A percentile compares a stretch with the other conserved stretches of the same genome.
Evolutionary conservation across 2,329 filamentous ascomycete genomes (phyloP).

Genomic region (Rachicladosporium sp.): DNA sequence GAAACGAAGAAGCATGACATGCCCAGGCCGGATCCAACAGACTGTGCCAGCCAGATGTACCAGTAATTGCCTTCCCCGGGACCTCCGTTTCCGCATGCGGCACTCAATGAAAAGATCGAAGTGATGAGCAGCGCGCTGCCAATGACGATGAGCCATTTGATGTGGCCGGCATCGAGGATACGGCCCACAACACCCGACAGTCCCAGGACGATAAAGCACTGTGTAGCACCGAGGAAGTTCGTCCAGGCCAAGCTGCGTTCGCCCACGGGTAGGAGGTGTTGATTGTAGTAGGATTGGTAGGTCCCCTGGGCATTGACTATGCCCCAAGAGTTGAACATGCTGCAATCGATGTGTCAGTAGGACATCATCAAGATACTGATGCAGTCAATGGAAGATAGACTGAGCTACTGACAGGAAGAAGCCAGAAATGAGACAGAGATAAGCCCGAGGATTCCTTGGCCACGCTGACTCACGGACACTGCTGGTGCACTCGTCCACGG

Average conservation of each 20-base stretch:
- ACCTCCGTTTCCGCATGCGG: conserved; percentile 23
- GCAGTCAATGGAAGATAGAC: background rate
- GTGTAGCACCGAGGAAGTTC: conserved; percentile 37
- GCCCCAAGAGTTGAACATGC: conserved; percentile 33
- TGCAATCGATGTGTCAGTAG: conserved; percentile 1
- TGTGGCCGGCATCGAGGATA: conserved; percentile 36
- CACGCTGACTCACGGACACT: conserved; percentile 26
- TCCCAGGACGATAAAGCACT: conserved; percentile 34
- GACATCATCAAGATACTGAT: background rate
- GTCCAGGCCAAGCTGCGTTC: conserved; percentile 27
- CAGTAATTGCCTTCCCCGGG: conserved; percentile 28
- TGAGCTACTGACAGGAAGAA: conserved; percentile 28
- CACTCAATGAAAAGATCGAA: conserved; percentile 33
- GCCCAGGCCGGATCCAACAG: conserved; percentile 34
- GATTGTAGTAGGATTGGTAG: conserved; percentile 37
- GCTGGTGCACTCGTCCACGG: no score
- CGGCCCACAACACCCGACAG: conserved; percentile 36
- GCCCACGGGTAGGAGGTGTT: conserved; percentile 28
- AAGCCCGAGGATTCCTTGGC: conserved; percentile 34
- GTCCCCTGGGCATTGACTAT: conserved; percentile 39
- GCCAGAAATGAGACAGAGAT: conserved; percentile 32
- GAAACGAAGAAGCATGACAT: conserved; percentile 42
- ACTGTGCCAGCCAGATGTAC: conserved; percentile 36
- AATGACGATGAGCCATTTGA: conserved; percentile 26
- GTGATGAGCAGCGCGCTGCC: conserved; percentile 32